Evolutionary conservation across 345 rosid genomes (phyloP), one percentile per base, ranked within the genome.

Genomic region (Salix dunnii): DNA sequence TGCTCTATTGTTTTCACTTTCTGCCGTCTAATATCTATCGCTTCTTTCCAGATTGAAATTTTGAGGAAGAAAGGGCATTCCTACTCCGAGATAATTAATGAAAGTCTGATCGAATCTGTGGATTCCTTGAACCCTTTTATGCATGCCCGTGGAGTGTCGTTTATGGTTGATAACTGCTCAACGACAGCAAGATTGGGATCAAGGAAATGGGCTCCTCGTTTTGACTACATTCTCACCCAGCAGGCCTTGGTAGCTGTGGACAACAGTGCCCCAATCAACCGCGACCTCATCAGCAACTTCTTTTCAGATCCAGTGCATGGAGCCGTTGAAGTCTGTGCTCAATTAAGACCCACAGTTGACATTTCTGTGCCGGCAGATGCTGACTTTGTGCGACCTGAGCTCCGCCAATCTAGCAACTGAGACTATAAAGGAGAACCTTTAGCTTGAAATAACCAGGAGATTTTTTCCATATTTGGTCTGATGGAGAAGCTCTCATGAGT

Each of bases 41-140:
- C 72, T 38, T 36, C 18, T 77, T 60, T 16, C 75, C 88, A 95
- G 99, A 93, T 91, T 30, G 97, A 95, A 83, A 74, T 91, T 58
- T 85, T 91, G 94, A 91, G 96, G 84, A 93, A 95, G 92, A 91
- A 95, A 69, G 96, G 99, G n/a, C 97, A 93, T 84, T 95, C 94
- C 0, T 95, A 89, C 86, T 93, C 99, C 0, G 99, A 95, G 83
- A 95, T 95, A 84, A 93, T 95, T 70, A 95, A 93, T 35, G 97
- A 95, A 76, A 91, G 97, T 76, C 86, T 95, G 84, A 95, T 93
- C 3, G 99, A 95, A 80, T 85, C 97, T 0, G 99, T 95, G 23
- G 99, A 95, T 80, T 95, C 99, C 16, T 76, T 93, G 46, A 95
- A 95, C 76, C 99, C 99, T 2, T 95, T 95, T 67, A 95, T 95